Conservation (phyloP, 2,329 filamentous ascomycete genomes). For the Hymenoscyphus fructigenus region DNA sequence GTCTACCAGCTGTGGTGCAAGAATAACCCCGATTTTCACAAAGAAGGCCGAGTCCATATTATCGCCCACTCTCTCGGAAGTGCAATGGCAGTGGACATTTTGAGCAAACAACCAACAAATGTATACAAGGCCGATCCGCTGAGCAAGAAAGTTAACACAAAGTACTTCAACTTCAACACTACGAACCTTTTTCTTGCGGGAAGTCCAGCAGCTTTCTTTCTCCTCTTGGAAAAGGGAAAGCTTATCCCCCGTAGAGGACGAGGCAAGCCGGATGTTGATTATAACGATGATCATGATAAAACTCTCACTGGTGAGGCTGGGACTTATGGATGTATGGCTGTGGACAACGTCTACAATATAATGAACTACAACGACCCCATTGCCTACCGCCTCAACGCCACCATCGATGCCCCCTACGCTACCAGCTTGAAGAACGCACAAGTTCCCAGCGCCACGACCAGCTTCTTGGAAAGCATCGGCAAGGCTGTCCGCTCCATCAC, state of each 20-base stretch:
- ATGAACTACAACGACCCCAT: conserved; percentile 72
- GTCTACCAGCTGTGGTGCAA: conserved; percentile 94
- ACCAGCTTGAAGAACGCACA: conserved; percentile 72
- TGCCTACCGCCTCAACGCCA: conserved; percentile 87
- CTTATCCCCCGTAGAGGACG: conserved; percentile 76
- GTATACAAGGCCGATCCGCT: conserved; percentile 53
- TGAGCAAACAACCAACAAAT: conserved; percentile 82
- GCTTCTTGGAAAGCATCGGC: conserved; percentile 64
- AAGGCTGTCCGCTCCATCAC: conserved; percentile 62
- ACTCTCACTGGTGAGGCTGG: conserved; percentile 75
- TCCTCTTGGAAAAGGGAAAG: conserved; percentile 72
- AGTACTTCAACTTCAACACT: conserved; percentile 87
- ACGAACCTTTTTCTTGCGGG: conserved; percentile 86
- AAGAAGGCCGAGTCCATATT: conserved; percentile 81
- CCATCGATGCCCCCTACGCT: conserved; percentile 80
- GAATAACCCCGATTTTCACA: conserved; percentile 85
- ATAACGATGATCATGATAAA: conserved; percentile 54
- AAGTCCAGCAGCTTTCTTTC: conserved; percentile 88
- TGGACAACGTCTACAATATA: conserved; percentile 96
- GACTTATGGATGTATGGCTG: conserved; percentile 83
- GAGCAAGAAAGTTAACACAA: conserved; percentile 44
- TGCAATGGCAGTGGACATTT: conserved; percentile 88
- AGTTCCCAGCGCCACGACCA: conserved; percentile 70
- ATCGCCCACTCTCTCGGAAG: conserved; percentile 93
- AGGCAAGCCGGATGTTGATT: conserved; percentile 71